These are phyloP conservation scores for Nakazawaea wyomingensis DNA, from an alignment of 805 yeast genomes.

Conservation along the genomic window DNA sequence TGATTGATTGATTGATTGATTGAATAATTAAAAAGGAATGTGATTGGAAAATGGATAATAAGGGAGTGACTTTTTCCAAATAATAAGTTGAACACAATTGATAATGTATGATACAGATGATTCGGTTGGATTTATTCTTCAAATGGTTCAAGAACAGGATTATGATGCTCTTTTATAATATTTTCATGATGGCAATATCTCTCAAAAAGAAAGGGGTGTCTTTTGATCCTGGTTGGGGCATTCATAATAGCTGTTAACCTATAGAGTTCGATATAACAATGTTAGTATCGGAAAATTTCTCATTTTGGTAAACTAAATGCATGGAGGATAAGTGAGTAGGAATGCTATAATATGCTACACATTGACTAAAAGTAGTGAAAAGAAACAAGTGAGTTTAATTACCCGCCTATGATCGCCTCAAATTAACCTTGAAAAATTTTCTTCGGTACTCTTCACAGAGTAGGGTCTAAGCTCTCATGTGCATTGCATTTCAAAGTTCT, in stretches of 20 bases:
- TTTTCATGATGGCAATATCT: neutral
- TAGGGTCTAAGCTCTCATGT: no score
- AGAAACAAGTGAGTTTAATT: no score
- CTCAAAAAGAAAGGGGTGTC: neutral
- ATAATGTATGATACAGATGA: no score
- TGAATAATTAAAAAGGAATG: no score
- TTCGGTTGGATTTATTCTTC: no score
- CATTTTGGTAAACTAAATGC: neutral
- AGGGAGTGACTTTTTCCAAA: conserved; percentile 3
- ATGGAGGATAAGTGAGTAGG: neutral
- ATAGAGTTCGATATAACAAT: neutral
- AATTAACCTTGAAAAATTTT: neutral
- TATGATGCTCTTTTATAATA: neutral
- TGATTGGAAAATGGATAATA: neutral
- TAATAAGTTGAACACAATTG: neutral
- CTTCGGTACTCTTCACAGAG: no score
- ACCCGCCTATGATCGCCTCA: no score
- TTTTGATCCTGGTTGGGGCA: neutral
- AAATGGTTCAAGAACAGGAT: neutral
- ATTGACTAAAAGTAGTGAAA: neutral
- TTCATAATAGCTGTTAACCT: no score
- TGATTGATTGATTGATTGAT: no score
- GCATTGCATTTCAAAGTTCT: no score
- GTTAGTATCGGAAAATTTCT: neutral
- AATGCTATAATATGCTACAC: no score